Conservation (phyloP, 2,329 filamentous ascomycete species). For the Sordariomycetes sp. region DNA sequence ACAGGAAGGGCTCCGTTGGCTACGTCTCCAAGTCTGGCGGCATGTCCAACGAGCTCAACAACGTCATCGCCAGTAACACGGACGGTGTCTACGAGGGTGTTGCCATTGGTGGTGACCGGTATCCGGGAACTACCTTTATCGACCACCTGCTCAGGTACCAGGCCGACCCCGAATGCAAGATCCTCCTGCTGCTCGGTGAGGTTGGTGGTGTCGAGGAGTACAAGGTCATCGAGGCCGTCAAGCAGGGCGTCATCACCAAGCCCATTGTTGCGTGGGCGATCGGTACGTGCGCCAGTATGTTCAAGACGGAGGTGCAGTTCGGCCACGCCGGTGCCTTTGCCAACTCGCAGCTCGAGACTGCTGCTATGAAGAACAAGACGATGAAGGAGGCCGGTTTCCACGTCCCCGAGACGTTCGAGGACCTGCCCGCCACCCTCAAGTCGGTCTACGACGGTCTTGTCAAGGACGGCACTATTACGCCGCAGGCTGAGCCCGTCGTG, state of each 20-base stretch:
- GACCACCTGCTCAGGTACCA: constrained; percentile 97
- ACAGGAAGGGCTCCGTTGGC: constrained; percentile 96
- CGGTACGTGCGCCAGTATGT: constrained; percentile 98
- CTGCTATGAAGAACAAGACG: constrained; percentile 88
- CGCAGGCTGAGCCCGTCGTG: constrained; percentile 77
- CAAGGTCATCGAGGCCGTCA: constrained; percentile 96
- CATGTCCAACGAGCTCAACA: constrained; percentile 99
- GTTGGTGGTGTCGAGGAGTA: constrained; percentile 99
- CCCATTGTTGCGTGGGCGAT: constrained; percentile 99
- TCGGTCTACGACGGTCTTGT: constrained; percentile 83
- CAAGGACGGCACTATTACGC: constrained; percentile 72
- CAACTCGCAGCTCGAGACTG: constrained; percentile 98
- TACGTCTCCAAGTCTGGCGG: constrained; percentile 99
- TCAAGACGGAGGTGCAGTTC: constrained; percentile 99
- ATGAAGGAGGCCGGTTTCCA: constrained; percentile 93
- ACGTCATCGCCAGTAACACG: constrained; percentile 93
- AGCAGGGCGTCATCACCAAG: constrained; percentile 91
- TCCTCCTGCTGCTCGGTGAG: constrained; percentile 89
- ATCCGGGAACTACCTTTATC: constrained; percentile 98
- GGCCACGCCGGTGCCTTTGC: constrained; percentile 97
- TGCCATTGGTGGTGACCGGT: constrained; percentile 97
- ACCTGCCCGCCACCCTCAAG: constrained; percentile 69
- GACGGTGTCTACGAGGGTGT: constrained; percentile 99
- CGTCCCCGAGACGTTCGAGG: constrained; percentile 95
- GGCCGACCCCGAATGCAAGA: constrained; percentile 95